Percentiles rank a stretch among this genome's conserved stretches.
Conservation (phyloP, 805 yeast genomes). For the Brettanomyces nanus region DNA sequence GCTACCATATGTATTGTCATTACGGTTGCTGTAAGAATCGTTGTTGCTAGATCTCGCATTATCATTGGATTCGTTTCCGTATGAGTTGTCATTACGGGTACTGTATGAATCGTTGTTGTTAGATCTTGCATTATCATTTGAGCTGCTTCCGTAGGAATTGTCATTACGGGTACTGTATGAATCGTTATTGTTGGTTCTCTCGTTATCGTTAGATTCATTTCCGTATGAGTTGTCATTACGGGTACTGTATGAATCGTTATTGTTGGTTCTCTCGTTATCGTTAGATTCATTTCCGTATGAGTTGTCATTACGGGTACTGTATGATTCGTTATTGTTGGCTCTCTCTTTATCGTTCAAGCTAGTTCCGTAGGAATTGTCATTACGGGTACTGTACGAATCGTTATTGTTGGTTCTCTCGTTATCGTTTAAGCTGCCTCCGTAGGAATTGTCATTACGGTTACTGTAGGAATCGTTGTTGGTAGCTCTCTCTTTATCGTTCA, state of each 20-base stretch:
- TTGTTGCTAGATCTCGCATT: slow-evolving; percentile 10
- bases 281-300: slow-evolving; percentile 21
- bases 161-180: slow-evolving; percentile 7
- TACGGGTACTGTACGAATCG: slow-evolving; percentile 19
- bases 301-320: slow-evolving; percentile 17
- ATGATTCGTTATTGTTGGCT: slow-evolving; percentile 15
- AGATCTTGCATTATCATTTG: slow-evolving; percentile 6
- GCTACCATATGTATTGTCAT: slow-evolving; percentile 14
- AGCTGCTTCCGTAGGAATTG: slow-evolving; percentile 21
- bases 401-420: slow-evolving; percentile 9
- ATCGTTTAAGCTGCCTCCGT: slow-evolving; percentile 20
- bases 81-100: slow-evolving; percentile 13
- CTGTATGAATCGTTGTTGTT: slow-evolving; percentile 28
- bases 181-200: slow-evolving; percentile 19
- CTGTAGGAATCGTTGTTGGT: slow-evolving; percentile 19
- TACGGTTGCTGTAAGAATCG: slow-evolving; percentile 22
- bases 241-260: slow-evolving; percentile 18
- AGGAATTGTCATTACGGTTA: slow-evolving; percentile 17
- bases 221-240: slow-evolving; percentile 20
- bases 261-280: slow-evolving; percentile 11
- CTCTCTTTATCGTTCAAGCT: no score
- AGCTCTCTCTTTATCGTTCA: slow-evolving; percentile 6
- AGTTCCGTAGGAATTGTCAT: slow-evolving; percentile 19
- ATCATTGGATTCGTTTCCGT: slow-evolving; percentile 14
- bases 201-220: slow-evolving; percentile 11